Evolutionary conservation across 805 yeast genomes (phyloP).

Genomic region (Sugiyamaella smithiae): DNA sequence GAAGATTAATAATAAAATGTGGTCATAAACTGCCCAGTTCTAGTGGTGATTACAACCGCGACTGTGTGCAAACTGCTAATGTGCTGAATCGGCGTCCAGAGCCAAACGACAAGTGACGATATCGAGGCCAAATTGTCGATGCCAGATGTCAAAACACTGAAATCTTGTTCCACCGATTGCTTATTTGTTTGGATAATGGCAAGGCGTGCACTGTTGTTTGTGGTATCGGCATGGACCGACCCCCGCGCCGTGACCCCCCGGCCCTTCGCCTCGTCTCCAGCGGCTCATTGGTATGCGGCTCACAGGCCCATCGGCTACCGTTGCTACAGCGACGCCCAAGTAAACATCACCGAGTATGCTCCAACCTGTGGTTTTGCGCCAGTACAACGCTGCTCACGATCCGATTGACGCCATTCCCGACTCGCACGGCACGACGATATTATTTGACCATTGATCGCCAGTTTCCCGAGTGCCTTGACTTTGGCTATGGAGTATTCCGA

Average conservation of each 20-base stretch:
- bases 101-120: background rate
- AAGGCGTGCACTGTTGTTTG: conserved; percentile 1
- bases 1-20: too few species aligned
- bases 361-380: too few species aligned
- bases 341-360: conserved; percentile 5
- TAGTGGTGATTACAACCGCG: too few species aligned
- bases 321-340: background rate
- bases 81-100: background rate
- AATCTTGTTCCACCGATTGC: background rate
- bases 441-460: too few species aligned
- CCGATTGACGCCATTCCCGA: too few species aligned
- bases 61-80: too few species aligned
- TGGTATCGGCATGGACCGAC: background rate
- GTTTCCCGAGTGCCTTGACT: too few species aligned
- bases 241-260: background rate
- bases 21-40: too few species aligned
- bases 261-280: background rate
- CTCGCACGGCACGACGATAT: too few species aligned
- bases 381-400: too few species aligned
- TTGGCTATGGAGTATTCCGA: conserved; percentile 3
- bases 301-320: background rate
- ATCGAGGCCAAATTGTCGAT: background rate
- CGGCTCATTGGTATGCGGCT: background rate
- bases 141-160: background rate
- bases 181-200: conserved; percentile 2